A percentile compares a stretch with the other conserved stretches of the same genome.
These are phyloP conservation scores for Rhodotorula sp. DNA, from an alignment of 1,284 basidiomycete genomes.

Conservation along the genomic window DNA sequence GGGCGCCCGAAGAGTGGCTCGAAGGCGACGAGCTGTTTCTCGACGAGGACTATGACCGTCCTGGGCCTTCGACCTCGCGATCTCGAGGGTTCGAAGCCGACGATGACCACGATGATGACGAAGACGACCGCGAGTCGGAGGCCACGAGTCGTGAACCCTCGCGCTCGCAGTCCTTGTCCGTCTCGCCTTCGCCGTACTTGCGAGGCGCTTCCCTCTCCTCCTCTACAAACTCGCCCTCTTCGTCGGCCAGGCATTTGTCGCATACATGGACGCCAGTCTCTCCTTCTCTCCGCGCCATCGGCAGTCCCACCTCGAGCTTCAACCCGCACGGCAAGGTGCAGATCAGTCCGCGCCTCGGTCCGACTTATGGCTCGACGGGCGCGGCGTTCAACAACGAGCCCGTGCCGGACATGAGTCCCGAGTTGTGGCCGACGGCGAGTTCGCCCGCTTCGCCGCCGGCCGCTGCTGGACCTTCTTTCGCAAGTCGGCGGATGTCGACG, in stretches of 20 bases:
- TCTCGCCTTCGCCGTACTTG: constrained; percentile 27
- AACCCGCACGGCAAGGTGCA: constrained; percentile 32
- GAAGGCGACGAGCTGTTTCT: constrained; percentile 35
- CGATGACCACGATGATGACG: constrained; percentile 7
- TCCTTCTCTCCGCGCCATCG: constrained; percentile 12
- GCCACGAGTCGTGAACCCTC: constrained; percentile 4
- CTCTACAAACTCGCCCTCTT: constrained; percentile 1
- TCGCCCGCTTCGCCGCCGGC: not conserved
- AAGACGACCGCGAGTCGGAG: not conserved
- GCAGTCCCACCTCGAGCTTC: constrained; percentile 9
- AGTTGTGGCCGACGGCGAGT: constrained; percentile 27
- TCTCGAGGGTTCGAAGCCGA: not conserved
- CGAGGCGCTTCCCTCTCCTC: constrained; percentile 24
- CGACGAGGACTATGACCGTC: constrained; percentile 28
- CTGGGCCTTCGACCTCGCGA: not conserved
- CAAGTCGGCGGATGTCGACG: not conserved
- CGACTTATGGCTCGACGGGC: constrained; percentile 29
- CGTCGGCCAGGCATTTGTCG: constrained; percentile 11
- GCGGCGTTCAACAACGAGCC: constrained; percentile 2
- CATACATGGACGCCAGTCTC: constrained; percentile 32
- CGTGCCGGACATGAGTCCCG: constrained; percentile 32
- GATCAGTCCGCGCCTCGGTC: constrained; percentile 37
- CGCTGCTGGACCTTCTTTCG: not conserved
- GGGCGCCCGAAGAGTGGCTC: constrained; percentile 28
- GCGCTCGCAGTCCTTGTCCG: constrained; percentile 12